Evolutionary conservation across 805 yeast genomes (phyloP), one percentile per base, ranked within the genome.

Genomic region (Teunomyces atbi): DNA sequence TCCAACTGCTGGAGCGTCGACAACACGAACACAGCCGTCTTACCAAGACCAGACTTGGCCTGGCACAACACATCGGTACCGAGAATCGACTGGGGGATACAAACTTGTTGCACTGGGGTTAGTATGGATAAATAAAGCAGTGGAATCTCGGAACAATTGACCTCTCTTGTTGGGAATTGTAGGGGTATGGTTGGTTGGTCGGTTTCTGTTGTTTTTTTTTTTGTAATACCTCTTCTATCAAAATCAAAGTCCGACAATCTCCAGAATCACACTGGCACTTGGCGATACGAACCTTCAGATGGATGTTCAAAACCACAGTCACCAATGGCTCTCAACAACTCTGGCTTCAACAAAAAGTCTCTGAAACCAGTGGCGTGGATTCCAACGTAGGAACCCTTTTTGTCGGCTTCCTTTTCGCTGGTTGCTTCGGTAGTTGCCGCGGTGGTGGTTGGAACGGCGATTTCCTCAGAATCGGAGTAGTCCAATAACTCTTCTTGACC

Each of bases 271-370:
- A 23, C 26, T 23, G 11, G 26, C 26, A 23, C 26, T 23, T 8
- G 26, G 11, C 26, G 11, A 62, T 68, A 84, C 94, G 81, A 74
- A 87, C 94, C 95, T 85, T 92, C 99, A 56, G 97, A 89, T 56
- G 99, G 99, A 77, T 92, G 99, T 78, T 92, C 99, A 68, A 92
- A 92, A 78, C 99, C 99, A 78, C 97, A 90, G 74, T 92, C 99
- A 57, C 91, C 95, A 66, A 92, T 92, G 55, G 99, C 99, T 74
- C 99, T 86, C 62, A 92, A 79, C 58, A 92, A 80, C 76, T 94
- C 99, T 27, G 98, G 97, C 76, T 94, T 94, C 71, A 92, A 81
- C 64, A 94, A 76, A 73, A 92, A 92, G 75, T 94, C 99, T 73
- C 95, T 89, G 84, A 94, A 92, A 68, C 97, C 97, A 54, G 98